Base-by-base conservation (phyloP, 176 grass and related monocot genomes). In the Carex myosuroides region DNA sequence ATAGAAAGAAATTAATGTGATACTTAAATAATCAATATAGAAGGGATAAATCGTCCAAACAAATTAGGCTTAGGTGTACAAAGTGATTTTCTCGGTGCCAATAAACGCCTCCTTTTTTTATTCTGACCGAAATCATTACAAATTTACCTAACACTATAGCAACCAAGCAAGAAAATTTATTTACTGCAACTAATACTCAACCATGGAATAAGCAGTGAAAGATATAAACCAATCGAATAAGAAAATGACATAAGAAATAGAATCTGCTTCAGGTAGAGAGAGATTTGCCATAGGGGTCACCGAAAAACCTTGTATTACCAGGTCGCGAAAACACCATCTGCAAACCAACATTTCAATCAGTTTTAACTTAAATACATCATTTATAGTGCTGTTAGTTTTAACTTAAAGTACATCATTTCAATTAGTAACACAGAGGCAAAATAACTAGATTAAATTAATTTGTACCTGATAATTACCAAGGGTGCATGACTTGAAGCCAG, bases 271-370 rank as follows among this genome's bases (percentile, higher is more conserved):
- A 84, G 22, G 81, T 91, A 59, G 88, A 85, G 13, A 83, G 79
- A 81, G 80, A 87, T 60, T 82, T 81, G 13, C 60, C 52, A 9
- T 88, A 92, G 8, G 83, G 88, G 46, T 87, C 81, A 29, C 88
- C 50, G 0, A 90, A 64, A 84, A 57, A 46, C 81, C 86, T 88
- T 11, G 90, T 57, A 84, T 97, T 97, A 67, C 86, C 91, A 17
- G 94, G 91, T 14, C 94, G 89, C 5, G 91, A 93, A 57, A 97
- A 93, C 35, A 97, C 91, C 4, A 97, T 88, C 94, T 90, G 88
- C 59, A 85, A 39, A 44, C 24, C 12, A 60, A 55, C 24, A 73
- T 53, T 52, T 75, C 61, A 24, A 24, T 6, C n/a, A 72, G 37
- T 74, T 21, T 33, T 61, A 41, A 58, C 5, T 62, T 60, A 16